A percentile compares a stretch with the other conserved stretches of the same genome.
Conservation (phyloP, 2,329 filamentous ascomycete species). For the Periconia digitata region DNA sequence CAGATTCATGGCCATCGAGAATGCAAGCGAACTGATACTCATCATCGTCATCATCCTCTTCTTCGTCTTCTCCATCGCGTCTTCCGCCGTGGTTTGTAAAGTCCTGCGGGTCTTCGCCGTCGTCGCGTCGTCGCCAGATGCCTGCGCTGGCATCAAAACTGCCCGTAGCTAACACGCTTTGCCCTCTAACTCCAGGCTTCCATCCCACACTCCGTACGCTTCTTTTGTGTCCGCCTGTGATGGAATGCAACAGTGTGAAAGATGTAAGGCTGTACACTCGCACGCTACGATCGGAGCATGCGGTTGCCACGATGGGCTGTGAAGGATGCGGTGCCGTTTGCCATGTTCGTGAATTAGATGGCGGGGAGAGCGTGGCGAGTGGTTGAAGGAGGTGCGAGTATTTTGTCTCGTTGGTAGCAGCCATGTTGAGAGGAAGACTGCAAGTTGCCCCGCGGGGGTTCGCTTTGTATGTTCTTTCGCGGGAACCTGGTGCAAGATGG, state of each 20-base stretch:
- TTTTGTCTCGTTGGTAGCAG: not conserved
- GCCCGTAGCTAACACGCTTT: slow-evolving; percentile 81
- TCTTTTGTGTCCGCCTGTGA: slow-evolving; percentile 86
- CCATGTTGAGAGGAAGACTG: not conserved
- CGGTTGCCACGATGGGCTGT: slow-evolving; percentile 84
- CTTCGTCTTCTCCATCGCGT: slow-evolving; percentile 42
- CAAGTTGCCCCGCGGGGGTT: not conserved
- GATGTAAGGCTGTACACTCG: slow-evolving; percentile 86
- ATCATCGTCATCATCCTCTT: slow-evolving; percentile 64
- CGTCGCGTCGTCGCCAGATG: slow-evolving; percentile 66
- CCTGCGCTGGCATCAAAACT: slow-evolving; percentile 93
- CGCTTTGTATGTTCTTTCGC: not conserved
- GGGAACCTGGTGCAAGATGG: not conserved
- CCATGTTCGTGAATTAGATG: slow-evolving; percentile 72
- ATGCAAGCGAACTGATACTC: slow-evolving; percentile 94
- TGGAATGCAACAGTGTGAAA: slow-evolving; percentile 74
- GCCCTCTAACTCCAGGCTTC: slow-evolving; percentile 68
- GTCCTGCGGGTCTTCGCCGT: slow-evolving; percentile 47
- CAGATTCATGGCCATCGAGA: slow-evolving; percentile 91
- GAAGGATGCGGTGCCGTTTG: slow-evolving; percentile 80
- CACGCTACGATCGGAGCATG: slow-evolving; percentile 81
- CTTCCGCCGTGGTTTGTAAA: slow-evolving; percentile 21
- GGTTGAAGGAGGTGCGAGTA: slow-evolving; percentile 34
- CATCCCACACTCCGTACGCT: slow-evolving; percentile 84
- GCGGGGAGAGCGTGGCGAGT: slow-evolving; percentile 57